phyloP scores from a whole-genome alignment of 2,329 filamentous ascomycete species.

The Talaromyces albobiverticillius region DNA sequence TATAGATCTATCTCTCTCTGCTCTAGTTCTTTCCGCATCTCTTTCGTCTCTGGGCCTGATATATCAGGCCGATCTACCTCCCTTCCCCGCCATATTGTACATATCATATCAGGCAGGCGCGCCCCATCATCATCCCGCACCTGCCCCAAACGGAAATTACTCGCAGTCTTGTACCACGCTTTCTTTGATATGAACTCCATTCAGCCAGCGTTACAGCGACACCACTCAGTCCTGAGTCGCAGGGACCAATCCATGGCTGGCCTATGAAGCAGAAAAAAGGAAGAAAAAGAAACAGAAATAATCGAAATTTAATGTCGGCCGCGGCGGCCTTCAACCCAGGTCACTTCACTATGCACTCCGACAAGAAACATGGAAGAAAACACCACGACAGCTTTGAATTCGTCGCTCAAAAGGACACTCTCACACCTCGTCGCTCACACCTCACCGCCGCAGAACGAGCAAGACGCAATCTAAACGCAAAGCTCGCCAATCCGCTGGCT shows the following conservation, averaged over 20 bases:
- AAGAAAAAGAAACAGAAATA: neutral
- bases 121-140: too few species aligned
- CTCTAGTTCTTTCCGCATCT: too few species aligned
- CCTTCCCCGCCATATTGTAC: too few species aligned
- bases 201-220: neutral
- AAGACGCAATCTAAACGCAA: slow-evolving; percentile 45
- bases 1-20: too few species aligned
- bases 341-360: neutral
- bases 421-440: slow-evolving; percentile 21
- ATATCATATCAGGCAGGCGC: neutral
- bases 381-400: neutral
- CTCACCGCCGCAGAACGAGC: slow-evolving; percentile 38
- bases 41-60: neutral
- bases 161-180: too few species aligned
- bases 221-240: neutral
- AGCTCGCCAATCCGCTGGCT: slow-evolving; percentile 53
- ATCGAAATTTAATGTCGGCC: too few species aligned
- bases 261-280: neutral
- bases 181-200: neutral
- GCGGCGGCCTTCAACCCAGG: neutral
- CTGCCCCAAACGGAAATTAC: neutral
- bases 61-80: neutral
- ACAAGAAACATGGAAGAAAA: neutral
- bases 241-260: neutral
- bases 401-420: slow-evolving; percentile 12